Conservation (phyloP, 768 basidiomycete genomes). For the Rhodotorula kratochvilovae region DNA sequence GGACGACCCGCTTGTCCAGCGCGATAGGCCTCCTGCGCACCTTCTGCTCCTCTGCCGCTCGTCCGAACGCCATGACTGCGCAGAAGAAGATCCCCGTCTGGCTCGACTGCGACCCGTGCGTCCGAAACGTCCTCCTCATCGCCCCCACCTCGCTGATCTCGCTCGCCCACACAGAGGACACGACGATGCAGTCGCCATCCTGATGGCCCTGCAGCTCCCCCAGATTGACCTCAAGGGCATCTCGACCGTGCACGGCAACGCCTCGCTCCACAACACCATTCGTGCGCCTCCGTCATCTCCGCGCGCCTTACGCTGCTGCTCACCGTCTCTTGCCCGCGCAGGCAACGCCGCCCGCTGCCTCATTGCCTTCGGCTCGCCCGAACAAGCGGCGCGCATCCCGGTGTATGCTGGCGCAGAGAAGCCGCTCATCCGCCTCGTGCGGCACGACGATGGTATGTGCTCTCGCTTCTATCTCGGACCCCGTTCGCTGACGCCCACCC, state of each 20-base stretch:
- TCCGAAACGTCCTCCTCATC: no score
- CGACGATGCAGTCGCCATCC: constrained; percentile 79
- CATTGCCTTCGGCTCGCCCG: constrained; percentile 64
- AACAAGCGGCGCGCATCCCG: constrained; percentile 50
- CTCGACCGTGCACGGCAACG: constrained; percentile 86
- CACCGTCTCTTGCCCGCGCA: not conserved
- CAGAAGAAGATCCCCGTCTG: constrained; percentile 6
- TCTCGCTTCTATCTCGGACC: constrained; percentile 48
- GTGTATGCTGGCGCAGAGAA: constrained; percentile 67
- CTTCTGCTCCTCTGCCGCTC: not conserved
- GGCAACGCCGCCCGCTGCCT: constrained; percentile 74
- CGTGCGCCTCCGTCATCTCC: constrained; percentile 1
- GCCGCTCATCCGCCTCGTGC: constrained; percentile 62
- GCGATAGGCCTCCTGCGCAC: not conserved
- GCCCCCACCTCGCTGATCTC: not conserved
- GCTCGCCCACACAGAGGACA: constrained; percentile 54
- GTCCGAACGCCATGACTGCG: not conserved
- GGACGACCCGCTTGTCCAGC: not conserved
- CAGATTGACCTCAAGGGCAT: constrained; percentile 69
- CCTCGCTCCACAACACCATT: constrained; percentile 55
- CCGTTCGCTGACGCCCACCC: not conserved
- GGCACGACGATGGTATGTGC: constrained; percentile 53
- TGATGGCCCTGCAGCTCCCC: constrained; percentile 57
- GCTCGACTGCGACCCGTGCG: constrained; percentile 35
- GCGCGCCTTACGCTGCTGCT: constrained; percentile 45